Evolutionary conservation across 257 asterid species (phyloP).

Genomic region (Lycium ferocissimum): DNA sequence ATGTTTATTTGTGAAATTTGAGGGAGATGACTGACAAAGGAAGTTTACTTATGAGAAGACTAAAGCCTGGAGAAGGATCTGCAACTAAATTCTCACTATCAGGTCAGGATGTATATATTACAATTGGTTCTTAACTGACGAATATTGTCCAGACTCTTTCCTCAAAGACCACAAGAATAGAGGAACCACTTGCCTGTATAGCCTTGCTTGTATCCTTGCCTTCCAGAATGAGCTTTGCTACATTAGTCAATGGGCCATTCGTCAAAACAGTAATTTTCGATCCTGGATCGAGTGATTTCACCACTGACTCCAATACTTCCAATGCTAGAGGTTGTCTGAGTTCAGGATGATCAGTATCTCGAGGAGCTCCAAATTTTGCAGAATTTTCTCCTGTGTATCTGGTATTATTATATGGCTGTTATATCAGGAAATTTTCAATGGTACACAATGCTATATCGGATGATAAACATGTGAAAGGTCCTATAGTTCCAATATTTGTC

Average conservation of each 20-base stretch:
- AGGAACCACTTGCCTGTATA: slow-evolving; percentile 60
- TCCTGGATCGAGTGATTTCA: slow-evolving; percentile 53
- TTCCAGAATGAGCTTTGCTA: slow-evolving; percentile 62
- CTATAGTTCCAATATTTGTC: not conserved
- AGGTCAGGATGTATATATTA: not conserved
- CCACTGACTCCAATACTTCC: slow-evolving; percentile 71
- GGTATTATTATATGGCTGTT: slow-evolving; percentile 14
- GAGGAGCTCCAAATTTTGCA: slow-evolving; percentile 69
- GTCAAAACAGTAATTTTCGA: slow-evolving; percentile 72
- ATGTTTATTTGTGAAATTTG: not conserved
- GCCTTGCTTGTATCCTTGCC: slow-evolving; percentile 48
- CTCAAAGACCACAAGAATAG: not conserved
- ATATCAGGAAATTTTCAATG: not conserved
- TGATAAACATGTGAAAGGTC: not conserved
- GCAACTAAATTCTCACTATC: not conserved
- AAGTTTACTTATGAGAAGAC: not conserved
- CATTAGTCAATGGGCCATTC: slow-evolving; percentile 84
- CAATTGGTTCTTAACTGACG: not conserved
- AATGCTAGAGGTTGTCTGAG: slow-evolving; percentile 78
- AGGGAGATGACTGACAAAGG: not conserved
- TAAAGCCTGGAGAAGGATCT: not conserved
- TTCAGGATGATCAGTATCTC: slow-evolving; percentile 77
- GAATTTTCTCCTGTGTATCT: slow-evolving; percentile 84
- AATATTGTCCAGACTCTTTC: not conserved
- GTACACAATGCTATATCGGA: not conserved